These are phyloP conservation scores for Clitocybe nebularis DNA, from an alignment of 1,284 basidiomycete species.

Conservation along the genomic window DNA sequence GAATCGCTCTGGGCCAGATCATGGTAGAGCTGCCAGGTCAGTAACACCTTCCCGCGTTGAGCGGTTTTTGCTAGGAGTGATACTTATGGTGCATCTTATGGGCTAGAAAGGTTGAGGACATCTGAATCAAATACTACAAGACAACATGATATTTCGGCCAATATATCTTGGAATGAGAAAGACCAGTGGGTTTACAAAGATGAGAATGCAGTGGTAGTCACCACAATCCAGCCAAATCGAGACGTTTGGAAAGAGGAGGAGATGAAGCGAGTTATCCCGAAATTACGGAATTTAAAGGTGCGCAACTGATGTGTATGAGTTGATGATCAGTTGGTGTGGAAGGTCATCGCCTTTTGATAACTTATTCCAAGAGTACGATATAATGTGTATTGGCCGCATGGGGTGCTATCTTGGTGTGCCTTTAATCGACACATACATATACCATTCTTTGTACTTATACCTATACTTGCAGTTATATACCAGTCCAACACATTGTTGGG, in stretches of 20 bases:
- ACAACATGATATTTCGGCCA: not conserved
- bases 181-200: constrained; percentile 3
- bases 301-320: not conserved
- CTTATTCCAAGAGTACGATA: not conserved
- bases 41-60: not conserved
- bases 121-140: not conserved
- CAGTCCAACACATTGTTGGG: not conserved
- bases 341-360: not conserved
- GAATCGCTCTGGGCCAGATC: not conserved
- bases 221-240: constrained; percentile 4
- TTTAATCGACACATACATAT: not conserved
- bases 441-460: constrained; percentile 1
- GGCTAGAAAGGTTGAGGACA: constrained; percentile 11
- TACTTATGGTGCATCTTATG: not conserved
- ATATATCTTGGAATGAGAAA: constrained; percentile 1
- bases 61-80: not conserved
- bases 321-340: not conserved
- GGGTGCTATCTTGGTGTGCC: not conserved
- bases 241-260: constrained; percentile 5
- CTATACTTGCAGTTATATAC: not conserved
- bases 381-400: not conserved
- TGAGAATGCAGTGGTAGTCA: constrained; percentile 3
- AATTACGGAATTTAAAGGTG: not conserved
- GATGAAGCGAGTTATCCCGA: constrained; percentile 5
- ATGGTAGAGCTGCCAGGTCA: constrained; percentile 6